Evolutionary conservation across 2,329 filamentous ascomycete genomes (phyloP), one percentile per base, ranked within the genome.

Genomic region (Cladosporium sp.): DNA sequence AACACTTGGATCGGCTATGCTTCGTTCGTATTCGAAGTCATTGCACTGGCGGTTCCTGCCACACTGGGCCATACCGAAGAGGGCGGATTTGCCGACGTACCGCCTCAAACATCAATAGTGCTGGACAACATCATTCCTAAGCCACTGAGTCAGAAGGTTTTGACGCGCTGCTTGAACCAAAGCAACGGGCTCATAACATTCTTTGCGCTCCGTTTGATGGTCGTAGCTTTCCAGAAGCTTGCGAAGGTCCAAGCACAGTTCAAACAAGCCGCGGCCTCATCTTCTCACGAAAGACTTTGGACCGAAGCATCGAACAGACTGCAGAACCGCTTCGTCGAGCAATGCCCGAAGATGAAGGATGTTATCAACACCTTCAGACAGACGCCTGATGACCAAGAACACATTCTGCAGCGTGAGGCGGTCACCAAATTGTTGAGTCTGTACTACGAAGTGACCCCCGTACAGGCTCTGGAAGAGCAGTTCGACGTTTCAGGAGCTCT

Each of bases 1-100:
- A 89, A 93, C 54, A 95, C 93, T 0, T 99, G 95, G 95, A 91
- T 98, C 71, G 93, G 94, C 51, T 97, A 96, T 75, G 92, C 93
- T 0, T 88, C 93, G 0, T 92, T 98, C 68, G 80, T 99, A 5
- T 96, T 96, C 78, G 91, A 90, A 68, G 87, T 89, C 1, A 88
- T 97, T 55, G 86, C 90, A 66, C 81, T 96, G 41, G 87, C 89
- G 1, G 82, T 97, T 2, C 93, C 93, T 2, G 75, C 81, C 30
- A 86, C 86, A 67, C 92, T 94, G 74, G 92, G 92, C 14, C 87
- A 88, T 71, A 83, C 83, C 49, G 83, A 86, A 14, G 83, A 82
- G 18, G 61, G 58, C 62, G 14, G 64, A 51, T 90, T 87, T 69
- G 87, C 88, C 28, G 78, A 82, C 21, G 81, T 89, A 15, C 93